A percentile compares a stretch with the other conserved stretches of the same genome.
These are phyloP conservation scores for Populus ilicifolia DNA, from an alignment of 345 rosid genomes.

Conservation along the genomic window DNA sequence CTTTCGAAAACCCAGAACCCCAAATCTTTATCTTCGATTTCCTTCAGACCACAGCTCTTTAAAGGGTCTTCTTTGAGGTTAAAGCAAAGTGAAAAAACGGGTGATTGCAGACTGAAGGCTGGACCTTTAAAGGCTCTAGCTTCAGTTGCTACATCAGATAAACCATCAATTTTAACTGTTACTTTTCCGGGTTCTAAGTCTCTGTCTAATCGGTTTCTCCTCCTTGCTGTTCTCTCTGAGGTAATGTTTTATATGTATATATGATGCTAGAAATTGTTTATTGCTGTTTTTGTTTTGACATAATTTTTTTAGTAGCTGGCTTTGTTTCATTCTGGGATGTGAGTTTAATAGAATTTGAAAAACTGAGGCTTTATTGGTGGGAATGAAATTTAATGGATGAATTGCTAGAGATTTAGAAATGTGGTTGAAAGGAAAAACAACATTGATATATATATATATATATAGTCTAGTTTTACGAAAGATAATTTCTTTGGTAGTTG, in stretches of 20 bases:
- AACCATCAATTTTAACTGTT: constrained; percentile 54
- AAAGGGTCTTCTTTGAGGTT: constrained; percentile 30
- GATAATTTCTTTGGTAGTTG: not conserved
- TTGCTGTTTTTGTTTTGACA: not conserved
- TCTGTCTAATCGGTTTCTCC: constrained; percentile 83
- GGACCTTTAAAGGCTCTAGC: constrained; percentile 41
- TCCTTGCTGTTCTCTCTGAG: constrained; percentile 91
- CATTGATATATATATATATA: too few relatives aligned
- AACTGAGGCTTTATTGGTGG: not conserved
- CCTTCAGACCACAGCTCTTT: constrained; percentile 38
- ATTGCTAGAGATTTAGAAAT: not conserved
- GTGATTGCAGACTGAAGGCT: not conserved
- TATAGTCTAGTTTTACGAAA: not conserved
- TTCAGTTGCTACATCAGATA: constrained; percentile 60
- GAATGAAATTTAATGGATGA: not conserved
- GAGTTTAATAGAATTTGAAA: not conserved
- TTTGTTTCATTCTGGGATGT: not conserved
- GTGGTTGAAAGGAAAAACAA: not conserved
- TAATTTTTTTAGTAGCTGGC: not conserved
- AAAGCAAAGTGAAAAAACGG: constrained; percentile 21
- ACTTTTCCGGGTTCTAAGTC: constrained; percentile 93
- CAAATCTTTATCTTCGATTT: constrained; percentile 29
- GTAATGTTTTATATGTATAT: constrained; percentile 25
- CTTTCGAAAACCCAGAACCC: constrained; percentile 23
- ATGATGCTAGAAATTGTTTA: not conserved